Conservation (phyloP, 306 rosid genomes). For the Comarum palustre region DNA sequence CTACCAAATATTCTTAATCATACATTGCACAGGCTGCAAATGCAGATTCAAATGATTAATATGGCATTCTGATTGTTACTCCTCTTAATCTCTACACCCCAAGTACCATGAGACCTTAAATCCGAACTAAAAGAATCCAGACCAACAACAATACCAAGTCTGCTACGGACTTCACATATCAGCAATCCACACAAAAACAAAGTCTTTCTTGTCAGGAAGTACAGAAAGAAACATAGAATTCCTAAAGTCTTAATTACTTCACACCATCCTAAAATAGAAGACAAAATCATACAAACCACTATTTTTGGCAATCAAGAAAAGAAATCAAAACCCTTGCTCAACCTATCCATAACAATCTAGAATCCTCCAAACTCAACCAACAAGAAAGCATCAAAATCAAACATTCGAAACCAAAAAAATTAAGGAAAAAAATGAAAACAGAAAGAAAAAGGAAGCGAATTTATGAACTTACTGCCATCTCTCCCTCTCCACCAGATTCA, state of each 20-base stretch:
- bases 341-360: constrained; percentile 27
- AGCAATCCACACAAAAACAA: constrained; percentile 9
- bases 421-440: neutral
- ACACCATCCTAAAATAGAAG: constrained; percentile 9
- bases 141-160: constrained; percentile 17
- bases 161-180: constrained; percentile 4
- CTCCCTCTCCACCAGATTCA: constrained; percentile 34
- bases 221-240: neutral
- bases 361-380: constrained; percentile 18
- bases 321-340: neutral
- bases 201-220: constrained; percentile 11
- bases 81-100: constrained; percentile 9
- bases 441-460: neutral
- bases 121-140: constrained; percentile 14
- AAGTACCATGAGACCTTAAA: constrained; percentile 20
- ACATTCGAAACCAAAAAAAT: constrained; percentile 15
- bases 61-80: neutral
- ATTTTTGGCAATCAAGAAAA: neutral
- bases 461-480: constrained; percentile 65
- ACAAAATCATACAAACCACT: neutral
- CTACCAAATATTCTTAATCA: neutral
- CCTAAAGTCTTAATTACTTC: neutral
- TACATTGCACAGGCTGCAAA: constrained; percentile 17
- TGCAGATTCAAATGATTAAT: constrained; percentile 5
- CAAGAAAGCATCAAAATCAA: constrained; percentile 23